These are phyloP conservation scores for Ceratocystis cubensis DNA, from an alignment of 2,329 filamentous ascomycete genomes.

Conservation along the genomic window DNA sequence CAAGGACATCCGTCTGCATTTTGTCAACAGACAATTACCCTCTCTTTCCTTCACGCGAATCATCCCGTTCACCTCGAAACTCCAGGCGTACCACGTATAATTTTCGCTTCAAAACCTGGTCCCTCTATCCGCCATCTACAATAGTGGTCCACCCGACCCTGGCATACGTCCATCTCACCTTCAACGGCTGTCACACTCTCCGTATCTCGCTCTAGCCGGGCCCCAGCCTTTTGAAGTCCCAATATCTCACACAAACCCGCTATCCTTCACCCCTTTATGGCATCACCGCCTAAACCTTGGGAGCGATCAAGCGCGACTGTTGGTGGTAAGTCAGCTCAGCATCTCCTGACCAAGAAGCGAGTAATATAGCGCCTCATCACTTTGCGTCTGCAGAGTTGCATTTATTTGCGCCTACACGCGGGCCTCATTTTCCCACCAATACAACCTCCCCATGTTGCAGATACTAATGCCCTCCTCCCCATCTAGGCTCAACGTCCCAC, in stretches of 20 bases:
- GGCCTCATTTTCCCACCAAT: constrained; percentile 31
- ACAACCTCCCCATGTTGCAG: constrained; percentile 9
- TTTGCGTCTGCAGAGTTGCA: constrained; percentile 29
- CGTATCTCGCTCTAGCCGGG: background rate
- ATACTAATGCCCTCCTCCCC: constrained; percentile 22
- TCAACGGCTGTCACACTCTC: background rate
- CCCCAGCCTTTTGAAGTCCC: background rate
- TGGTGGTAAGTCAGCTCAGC: constrained; percentile 18
- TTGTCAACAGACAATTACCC: background rate
- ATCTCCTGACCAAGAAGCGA: constrained; percentile 25
- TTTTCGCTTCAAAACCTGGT: background rate
- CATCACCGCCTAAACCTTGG: constrained; percentile 95
- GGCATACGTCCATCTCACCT: background rate
- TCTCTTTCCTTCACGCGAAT: background rate
- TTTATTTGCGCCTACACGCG: constrained; percentile 23
- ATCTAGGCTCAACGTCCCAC: constrained; percentile 24
- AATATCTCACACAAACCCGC: background rate
- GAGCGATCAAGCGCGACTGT: constrained; percentile 56
- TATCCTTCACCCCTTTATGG: constrained; percentile 33
- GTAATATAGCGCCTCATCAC: constrained; percentile 31
- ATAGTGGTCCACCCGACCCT: background rate
- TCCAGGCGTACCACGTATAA: background rate
- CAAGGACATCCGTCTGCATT: background rate
- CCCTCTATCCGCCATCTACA: background rate
- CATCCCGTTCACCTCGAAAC: background rate